These are phyloP conservation scores for Collybiopsis confluens DNA, from an alignment of 768 basidiomycete genomes.

Conservation along the genomic window DNA sequence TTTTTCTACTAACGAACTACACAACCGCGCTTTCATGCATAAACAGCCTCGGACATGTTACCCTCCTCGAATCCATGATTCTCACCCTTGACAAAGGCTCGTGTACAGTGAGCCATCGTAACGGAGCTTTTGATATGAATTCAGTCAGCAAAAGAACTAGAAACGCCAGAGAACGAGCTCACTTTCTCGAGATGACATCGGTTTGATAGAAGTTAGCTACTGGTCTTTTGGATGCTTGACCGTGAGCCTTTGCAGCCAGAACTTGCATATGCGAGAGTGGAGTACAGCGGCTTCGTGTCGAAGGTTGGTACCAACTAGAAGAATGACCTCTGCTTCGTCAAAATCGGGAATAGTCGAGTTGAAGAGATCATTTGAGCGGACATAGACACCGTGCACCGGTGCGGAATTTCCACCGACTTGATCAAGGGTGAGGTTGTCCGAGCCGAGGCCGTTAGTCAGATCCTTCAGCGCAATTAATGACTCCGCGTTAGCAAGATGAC, in stretches of 20 bases:
- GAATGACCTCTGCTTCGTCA: conserved; percentile 87
- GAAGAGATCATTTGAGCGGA: conserved; percentile 96
- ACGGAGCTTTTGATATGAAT: conserved; percentile 54
- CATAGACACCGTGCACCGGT: conserved; percentile 79
- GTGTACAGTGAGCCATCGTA: conserved; percentile 93
- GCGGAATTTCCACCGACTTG: conserved; percentile 59
- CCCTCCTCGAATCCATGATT: conserved; percentile 50
- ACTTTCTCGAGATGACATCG: conserved; percentile 92
- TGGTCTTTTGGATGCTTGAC: conserved; percentile 67
- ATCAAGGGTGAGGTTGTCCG: conserved; percentile 89
- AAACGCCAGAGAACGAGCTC: conserved; percentile 30
- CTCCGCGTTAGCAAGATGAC: conserved; percentile 91
- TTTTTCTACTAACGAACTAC: too few relatives aligned
- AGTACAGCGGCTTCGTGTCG: conserved; percentile 95
- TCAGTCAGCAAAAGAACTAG: neutral
- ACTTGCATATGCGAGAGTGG: conserved; percentile 95
- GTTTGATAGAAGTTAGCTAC: conserved; percentile 95
- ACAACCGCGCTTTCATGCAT: conserved; percentile 32
- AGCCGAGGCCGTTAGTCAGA: conserved; percentile 86
- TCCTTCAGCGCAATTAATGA: conserved; percentile 92
- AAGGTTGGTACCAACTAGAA: conserved; percentile 94
- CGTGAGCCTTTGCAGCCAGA: conserved; percentile 73
- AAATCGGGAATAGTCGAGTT: conserved; percentile 88
- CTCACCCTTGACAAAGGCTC: conserved; percentile 78
- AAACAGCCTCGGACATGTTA: conserved; percentile 40